Evolutionary conservation across 192 early-diverging fungal genomes (phyloP).

Genomic region (Chytriomyces sp.): DNA sequence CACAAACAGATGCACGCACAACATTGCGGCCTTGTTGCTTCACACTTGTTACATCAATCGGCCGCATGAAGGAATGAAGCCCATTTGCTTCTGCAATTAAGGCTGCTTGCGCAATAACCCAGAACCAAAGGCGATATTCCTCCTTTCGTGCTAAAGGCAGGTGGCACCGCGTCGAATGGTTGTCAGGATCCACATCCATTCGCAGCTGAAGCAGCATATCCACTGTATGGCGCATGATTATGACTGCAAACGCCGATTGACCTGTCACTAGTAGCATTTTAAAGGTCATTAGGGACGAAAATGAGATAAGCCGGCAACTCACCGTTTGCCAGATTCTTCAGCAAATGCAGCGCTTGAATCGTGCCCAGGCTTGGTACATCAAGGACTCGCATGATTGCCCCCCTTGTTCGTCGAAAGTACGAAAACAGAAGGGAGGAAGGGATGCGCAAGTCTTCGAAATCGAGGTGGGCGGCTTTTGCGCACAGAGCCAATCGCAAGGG

Average conservation of each 20-base stretch:
- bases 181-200: not conserved
- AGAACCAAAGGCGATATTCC: not conserved
- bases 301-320: too few species aligned
- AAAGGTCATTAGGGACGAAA: not conserved
- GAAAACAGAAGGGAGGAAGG: not conserved
- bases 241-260: not conserved
- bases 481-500: not conserved
- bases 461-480: not conserved
- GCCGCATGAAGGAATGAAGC: not conserved
- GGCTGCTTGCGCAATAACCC: not conserved
- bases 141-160: not conserved
- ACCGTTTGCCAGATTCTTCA: not conserved
- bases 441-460: not conserved
- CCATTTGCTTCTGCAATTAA: not conserved
- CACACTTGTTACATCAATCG: not conserved
- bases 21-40: not conserved
- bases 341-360: not conserved
- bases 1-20: not conserved
- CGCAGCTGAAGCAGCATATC: not conserved
- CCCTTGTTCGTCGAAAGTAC: not conserved
- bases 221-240: not conserved
- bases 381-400: not conserved
- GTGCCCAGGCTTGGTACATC: not conserved
- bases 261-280: not conserved
- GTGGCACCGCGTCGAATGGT: not conserved